Percentiles rank a stretch among this genome's conserved stretches.
phyloP scores from a whole-genome alignment of 2,329 filamentous ascomycete genomes.

The Pyrenochaeta sp. region DNA sequence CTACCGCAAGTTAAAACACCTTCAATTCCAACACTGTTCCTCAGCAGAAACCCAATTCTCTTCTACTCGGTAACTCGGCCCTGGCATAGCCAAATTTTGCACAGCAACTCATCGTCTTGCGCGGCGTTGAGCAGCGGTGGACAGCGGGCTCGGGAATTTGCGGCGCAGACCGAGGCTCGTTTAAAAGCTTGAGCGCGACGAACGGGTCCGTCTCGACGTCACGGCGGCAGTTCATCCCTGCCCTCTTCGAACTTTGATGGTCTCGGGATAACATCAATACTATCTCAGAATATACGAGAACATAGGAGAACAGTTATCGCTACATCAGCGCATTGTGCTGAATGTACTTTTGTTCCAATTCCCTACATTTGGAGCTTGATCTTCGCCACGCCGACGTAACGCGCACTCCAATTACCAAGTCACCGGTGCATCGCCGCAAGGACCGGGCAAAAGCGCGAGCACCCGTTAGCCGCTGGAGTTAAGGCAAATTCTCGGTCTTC shows the following conservation, averaged over 20 bases:
- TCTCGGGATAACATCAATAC: not conserved
- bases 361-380: not conserved
- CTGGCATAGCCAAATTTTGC: not conserved
- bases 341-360: not conserved
- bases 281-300: not conserved
- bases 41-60: not conserved
- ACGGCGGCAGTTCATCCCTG: not conserved
- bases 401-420: not conserved
- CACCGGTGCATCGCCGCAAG: slow-evolving; percentile 1
- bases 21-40: not conserved
- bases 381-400: not conserved
- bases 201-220: not conserved
- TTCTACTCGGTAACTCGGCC: not conserved
- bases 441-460: slow-evolving; percentile 11
- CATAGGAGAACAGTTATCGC: not conserved
- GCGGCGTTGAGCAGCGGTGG: not conserved
- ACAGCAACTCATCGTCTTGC: not conserved
- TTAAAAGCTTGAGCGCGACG: not conserved
- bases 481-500: slow-evolving; percentile 6
- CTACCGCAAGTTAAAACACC: not conserved
- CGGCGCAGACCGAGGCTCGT: not conserved
- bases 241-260: not conserved
- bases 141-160: not conserved
- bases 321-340: not conserved
- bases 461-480: slow-evolving; percentile 15